Evolutionary conservation across 768 basidiomycete genomes (phyloP).

Genomic region (Tricholomella constricta): DNA sequence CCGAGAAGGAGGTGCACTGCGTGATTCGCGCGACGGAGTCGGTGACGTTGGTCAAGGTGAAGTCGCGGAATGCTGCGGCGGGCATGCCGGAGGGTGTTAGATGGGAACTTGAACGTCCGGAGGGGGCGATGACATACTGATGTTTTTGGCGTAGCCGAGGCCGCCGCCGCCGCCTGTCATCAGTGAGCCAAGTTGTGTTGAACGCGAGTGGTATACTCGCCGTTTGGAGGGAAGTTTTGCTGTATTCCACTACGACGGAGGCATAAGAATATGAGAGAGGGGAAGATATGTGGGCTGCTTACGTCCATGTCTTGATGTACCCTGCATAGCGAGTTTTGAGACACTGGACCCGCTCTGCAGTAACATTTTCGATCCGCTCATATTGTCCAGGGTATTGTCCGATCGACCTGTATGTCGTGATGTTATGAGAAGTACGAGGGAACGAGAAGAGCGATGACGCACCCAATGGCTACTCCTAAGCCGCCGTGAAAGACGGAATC

Average conservation of each 20-base stretch:
- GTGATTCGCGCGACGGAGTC: slow-evolving; percentile 22
- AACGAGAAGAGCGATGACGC: not conserved
- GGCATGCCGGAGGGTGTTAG: no score
- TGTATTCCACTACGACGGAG: slow-evolving; percentile 24
- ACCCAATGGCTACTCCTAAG: slow-evolving; percentile 42
- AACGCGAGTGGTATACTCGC: slow-evolving; percentile 6
- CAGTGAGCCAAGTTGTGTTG: not conserved
- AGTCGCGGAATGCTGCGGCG: slow-evolving; percentile 30
- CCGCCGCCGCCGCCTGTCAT: slow-evolving; percentile 36
- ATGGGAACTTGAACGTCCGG: no score
- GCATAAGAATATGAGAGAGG: no score
- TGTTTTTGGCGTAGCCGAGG: slow-evolving; percentile 30
- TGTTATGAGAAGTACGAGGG: not conserved
- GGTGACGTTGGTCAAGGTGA: slow-evolving; percentile 24
- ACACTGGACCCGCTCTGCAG: slow-evolving; percentile 27
- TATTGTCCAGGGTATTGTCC: slow-evolving; percentile 35
- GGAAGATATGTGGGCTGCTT: not conserved
- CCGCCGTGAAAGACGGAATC: slow-evolving; percentile 39
- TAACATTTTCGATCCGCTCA: slow-evolving; percentile 33
- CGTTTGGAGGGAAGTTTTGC: slow-evolving; percentile 35
- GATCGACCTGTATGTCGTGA: slow-evolving; percentile 20
- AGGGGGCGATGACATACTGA: slow-evolving; percentile 21
- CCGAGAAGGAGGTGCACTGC: slow-evolving; percentile 34
- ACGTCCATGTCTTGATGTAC: slow-evolving; percentile 40
- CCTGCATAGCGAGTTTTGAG: slow-evolving; percentile 26